Evolutionary conservation across 2,329 filamentous ascomycete species (phyloP).

Genomic region (Cordyceps tenuipes): DNA sequence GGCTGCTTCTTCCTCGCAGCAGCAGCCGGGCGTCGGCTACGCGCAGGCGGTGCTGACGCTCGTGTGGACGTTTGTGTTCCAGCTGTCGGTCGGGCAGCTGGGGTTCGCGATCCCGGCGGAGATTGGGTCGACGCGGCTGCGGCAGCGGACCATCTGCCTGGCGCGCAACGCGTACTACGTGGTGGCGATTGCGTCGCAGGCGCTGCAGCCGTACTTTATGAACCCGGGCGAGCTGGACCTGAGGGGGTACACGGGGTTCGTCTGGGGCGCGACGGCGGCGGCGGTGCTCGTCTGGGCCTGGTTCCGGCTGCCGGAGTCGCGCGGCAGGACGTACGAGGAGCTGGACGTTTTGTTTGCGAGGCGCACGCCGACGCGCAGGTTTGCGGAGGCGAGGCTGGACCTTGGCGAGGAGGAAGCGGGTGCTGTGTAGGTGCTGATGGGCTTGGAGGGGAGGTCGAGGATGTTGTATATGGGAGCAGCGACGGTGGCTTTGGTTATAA

Average conservation of each 20-base stretch:
- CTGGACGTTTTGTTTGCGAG: constrained; percentile 21
- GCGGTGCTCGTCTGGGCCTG: constrained; percentile 20
- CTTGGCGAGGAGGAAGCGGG: constrained; percentile 39
- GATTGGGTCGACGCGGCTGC: constrained; percentile 22
- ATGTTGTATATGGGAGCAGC: not conserved
- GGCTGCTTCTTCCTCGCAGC: too few relatives aligned
- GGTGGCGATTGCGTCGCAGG: constrained; percentile 17
- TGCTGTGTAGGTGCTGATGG: constrained; percentile 34
- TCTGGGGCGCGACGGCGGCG: constrained; percentile 21
- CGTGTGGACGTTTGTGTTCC: constrained; percentile 36
- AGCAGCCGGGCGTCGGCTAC: constrained; percentile 26
- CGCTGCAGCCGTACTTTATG: constrained; percentile 27
- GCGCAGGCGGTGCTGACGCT: constrained; percentile 32
- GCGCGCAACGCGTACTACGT: constrained; percentile 22
- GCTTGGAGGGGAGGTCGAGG: not conserved
- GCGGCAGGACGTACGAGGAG: constrained; percentile 20
- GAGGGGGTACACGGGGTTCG: constrained; percentile 31
- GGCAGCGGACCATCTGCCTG: constrained; percentile 26
- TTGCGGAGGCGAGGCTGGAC: constrained; percentile 36
- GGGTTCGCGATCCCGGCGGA: constrained; percentile 22
- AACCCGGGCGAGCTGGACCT: constrained; percentile 31
- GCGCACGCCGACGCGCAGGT: constrained; percentile 14
- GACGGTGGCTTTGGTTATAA: too few relatives aligned
- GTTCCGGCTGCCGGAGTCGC: constrained; percentile 21
- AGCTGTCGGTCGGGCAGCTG: constrained; percentile 30